Base-by-base conservation (phyloP, 768 basidiomycete genomes). In the Rossbeevera mucosa region DNA sequence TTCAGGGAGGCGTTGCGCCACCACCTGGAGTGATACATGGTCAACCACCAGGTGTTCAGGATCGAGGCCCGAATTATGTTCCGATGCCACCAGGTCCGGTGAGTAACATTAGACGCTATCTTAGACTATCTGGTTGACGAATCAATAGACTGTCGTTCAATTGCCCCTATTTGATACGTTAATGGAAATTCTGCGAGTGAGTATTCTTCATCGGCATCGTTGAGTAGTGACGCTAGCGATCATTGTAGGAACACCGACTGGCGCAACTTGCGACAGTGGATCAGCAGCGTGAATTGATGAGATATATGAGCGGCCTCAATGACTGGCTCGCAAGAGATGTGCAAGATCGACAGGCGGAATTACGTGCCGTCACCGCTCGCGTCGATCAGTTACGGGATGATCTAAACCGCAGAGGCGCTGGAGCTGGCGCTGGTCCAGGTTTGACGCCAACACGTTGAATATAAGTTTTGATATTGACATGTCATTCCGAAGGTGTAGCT, bases 271-370 rank as follows among this genome's bases (percentile, higher is more conserved):
- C 86, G 0, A 85, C 86, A 24, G 78, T 90, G 13, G 84, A 87
- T 44, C 88, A 91, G 61, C 88, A 88, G 58, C 78, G 87, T 33
- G 87, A 88, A 63, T 71, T 90, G 47, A 88, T 88, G 80, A 73
- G 85, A 48, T 91, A 93, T 58, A 84, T 93, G 80, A 64, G 79
- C 44, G 79, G 76, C 2, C 71, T 92, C 28, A 93, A 92, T 56
- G 78, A 80, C 29, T 93, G 91, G 91, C 71, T 93, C 14, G 83
- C 78, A 51, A 78, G 83, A 29, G 91, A 93, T 64, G 88, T 90
- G 0, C 76, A 78, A 43, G 88, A 91, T 67, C 83, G 91, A 21
- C 89, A 89, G 55, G 74, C 79, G 4, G 90, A 91, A 63, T 69
- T 92, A 33, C 76, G 76, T 16, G 80, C 79, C 8, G 80, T 93